Evolutionary conservation across 352 stramenopile genomes (phyloP).

Genomic region (Phytopythium cucurbitacearum): DNA sequence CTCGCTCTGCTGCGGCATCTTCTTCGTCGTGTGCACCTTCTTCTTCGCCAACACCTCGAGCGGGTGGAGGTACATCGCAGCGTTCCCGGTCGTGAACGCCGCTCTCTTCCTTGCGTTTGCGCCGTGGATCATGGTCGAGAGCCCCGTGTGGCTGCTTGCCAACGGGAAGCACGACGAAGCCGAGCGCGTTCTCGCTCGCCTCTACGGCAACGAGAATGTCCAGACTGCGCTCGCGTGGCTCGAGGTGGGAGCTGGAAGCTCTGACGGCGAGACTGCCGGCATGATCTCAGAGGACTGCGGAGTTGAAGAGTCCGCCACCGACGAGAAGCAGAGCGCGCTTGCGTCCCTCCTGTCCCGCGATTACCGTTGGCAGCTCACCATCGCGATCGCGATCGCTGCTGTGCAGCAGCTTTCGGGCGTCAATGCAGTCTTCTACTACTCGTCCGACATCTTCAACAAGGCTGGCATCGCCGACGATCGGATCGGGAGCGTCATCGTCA

Average conservation of each 20-base stretch:
- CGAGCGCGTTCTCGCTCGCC: conserved; percentile 12
- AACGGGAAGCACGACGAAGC: conserved; percentile 14
- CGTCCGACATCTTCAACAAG: conserved; percentile 15
- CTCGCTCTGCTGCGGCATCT: conserved; percentile 16
- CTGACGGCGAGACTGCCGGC: conserved; percentile 4
- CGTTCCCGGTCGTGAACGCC: conserved; percentile 24
- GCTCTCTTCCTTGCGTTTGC: conserved; percentile 17
- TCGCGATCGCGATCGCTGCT: conserved; percentile 7
- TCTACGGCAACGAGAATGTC: conserved; percentile 24
- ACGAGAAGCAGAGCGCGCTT: conserved; percentile 9
- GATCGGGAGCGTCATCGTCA: conserved; percentile 16
- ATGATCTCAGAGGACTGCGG: conserved; percentile 4
- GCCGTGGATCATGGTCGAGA: conserved; percentile 15
- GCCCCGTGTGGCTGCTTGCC: conserved; percentile 17
- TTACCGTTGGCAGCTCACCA: conserved; percentile 8
- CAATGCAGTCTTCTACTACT: conserved; percentile 24
- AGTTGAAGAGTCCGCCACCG: not conserved
- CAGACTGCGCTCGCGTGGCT: conserved; percentile 22
- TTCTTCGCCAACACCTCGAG: conserved; percentile 24
- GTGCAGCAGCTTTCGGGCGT: conserved; percentile 15
- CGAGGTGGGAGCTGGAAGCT: conserved; percentile 2
- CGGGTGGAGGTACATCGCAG: conserved; percentile 35
- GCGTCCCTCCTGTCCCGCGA: conserved; percentile 7
- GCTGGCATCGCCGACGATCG: conserved; percentile 15
- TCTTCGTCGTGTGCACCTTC: conserved; percentile 22